A percentile compares a stretch with the other conserved stretches of the same genome.
phyloP scores from a whole-genome alignment of 768 basidiomycete genomes.

The Leucocoprinus sp. region DNA sequence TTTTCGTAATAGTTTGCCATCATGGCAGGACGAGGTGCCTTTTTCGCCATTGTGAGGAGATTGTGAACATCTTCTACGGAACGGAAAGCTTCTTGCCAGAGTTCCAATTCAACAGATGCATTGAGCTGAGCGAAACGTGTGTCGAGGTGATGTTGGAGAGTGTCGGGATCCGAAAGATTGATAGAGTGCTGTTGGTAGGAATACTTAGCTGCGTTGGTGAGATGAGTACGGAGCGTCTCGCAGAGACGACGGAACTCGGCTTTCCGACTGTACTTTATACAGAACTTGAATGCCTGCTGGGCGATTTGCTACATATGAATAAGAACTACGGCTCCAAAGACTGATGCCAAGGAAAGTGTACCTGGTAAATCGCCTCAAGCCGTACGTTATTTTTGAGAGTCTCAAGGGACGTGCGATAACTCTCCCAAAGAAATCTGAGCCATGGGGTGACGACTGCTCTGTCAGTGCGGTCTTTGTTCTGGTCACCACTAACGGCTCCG shows the following conservation, averaged over 20 bases:
- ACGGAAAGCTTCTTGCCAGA: slow-evolving; percentile 99
- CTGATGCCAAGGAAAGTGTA: slow-evolving; percentile 24
- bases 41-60: slow-evolving; percentile 87
- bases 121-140: slow-evolving; percentile 96
- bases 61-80: slow-evolving; percentile 98
- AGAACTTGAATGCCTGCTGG: slow-evolving; percentile 96
- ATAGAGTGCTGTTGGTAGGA: slow-evolving; percentile 89
- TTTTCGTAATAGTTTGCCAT: slow-evolving; percentile 99
- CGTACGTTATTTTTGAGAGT: slow-evolving; percentile 94
- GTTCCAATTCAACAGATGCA: slow-evolving; percentile 93
- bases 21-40: slow-evolving; percentile 87
- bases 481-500: slow-evolving; percentile 82
- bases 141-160: slow-evolving; percentile 90
- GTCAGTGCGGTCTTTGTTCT: slow-evolving; percentile 92
- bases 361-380: slow-evolving; percentile 91
- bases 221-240: slow-evolving; percentile 91
- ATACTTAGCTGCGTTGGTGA: slow-evolving; percentile 92
- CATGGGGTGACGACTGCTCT: slow-evolving; percentile 92
- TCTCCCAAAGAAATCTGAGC: slow-evolving; percentile 99
- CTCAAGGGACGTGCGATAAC: slow-evolving; percentile 91
- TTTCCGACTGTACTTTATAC: slow-evolving; percentile 86
- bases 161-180: slow-evolving; percentile 93
- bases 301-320: slow-evolving; percentile 66
- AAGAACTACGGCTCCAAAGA: neutral
- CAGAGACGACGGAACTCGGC: slow-evolving; percentile 96